Evolutionary conservation across 805 yeast species (phyloP).

Genomic region (Diddensiella caesifluorescens): DNA sequence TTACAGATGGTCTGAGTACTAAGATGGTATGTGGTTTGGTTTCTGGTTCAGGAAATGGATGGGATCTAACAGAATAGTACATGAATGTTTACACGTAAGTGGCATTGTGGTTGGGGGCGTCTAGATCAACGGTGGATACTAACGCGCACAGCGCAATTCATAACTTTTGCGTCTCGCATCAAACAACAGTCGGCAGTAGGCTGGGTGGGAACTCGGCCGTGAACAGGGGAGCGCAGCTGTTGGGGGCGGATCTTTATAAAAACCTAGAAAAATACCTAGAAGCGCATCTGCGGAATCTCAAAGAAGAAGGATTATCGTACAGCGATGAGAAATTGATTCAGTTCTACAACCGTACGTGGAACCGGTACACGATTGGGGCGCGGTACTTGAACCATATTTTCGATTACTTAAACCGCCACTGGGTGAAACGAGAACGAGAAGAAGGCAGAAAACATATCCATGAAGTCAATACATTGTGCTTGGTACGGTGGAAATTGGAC

Average conservation of each 20-base stretch:
- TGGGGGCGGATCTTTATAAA: conserved; percentile 85
- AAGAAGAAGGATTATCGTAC: conserved; percentile 33
- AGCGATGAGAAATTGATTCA: conserved; percentile 66
- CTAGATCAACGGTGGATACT: neutral
- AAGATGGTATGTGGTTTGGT: conserved; percentile 24
- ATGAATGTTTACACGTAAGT: conserved; percentile 36
- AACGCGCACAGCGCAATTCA: conserved; percentile 72
- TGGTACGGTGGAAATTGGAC: conserved; percentile 80
- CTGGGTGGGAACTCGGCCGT: conserved; percentile 15
- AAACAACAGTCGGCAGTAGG: conserved; percentile 18
- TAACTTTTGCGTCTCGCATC: conserved; percentile 67
- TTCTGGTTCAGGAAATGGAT: neutral
- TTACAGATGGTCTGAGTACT: conserved; percentile 33
- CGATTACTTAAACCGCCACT: conserved; percentile 92
- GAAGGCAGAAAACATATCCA: conserved; percentile 87
- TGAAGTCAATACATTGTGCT: conserved; percentile 84
- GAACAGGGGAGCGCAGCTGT: conserved; percentile 42
- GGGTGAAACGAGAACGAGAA: conserved; percentile 94
- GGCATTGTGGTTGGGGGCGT: neutral
- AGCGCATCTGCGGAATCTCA: conserved; percentile 38
- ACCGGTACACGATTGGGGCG: conserved; percentile 84
- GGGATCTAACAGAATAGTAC: conserved; percentile 20
- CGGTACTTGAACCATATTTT: conserved; percentile 87
- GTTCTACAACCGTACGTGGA: conserved; percentile 85
- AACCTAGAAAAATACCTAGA: conserved; percentile 63